A percentile compares a stretch with the other conserved stretches of the same genome.
Evolutionary conservation across 305 asterid genomes (phyloP).

Genomic region (Ajuga reptans): DNA sequence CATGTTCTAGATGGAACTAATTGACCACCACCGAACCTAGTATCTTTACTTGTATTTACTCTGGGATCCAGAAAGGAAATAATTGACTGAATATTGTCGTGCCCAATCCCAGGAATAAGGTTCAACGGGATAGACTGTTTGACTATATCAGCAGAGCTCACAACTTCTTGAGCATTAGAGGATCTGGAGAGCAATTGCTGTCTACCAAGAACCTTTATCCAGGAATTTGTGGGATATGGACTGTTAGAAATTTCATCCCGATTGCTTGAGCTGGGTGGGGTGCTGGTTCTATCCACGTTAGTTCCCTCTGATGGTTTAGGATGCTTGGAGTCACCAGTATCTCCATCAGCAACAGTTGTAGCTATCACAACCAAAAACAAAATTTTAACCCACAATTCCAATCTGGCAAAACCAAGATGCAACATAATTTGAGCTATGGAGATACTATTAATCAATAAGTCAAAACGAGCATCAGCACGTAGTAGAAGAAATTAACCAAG

Average conservation of each 20-base stretch:
- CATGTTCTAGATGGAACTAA: constrained; percentile 36
- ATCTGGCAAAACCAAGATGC: not conserved
- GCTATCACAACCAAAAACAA: constrained; percentile 25
- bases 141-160: constrained; percentile 35
- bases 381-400: constrained; percentile 3
- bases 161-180: constrained; percentile 34
- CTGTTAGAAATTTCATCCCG: constrained; percentile 35
- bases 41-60: constrained; percentile 28
- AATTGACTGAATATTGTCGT: constrained; percentile 36
- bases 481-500: not conserved
- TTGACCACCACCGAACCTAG: constrained; percentile 48
- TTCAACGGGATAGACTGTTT: constrained; percentile 34
- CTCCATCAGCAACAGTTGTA: constrained; percentile 46
- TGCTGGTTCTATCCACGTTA: constrained; percentile 34
- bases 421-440: not conserved
- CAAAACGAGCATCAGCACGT: not conserved
- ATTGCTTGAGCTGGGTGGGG: constrained; percentile 41
- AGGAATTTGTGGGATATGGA: constrained; percentile 43
- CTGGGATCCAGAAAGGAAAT: constrained; percentile 34
- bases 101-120: constrained; percentile 36
- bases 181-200: constrained; percentile 31
- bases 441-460: not conserved
- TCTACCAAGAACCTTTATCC: constrained; percentile 48
- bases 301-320: constrained; percentile 42
- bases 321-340: constrained; percentile 30